A percentile compares a stretch with the other conserved stretches of the same genome.
phyloP scores from a whole-genome alignment of 768 basidiomycete genomes.

The Suillus americanus region DNA sequence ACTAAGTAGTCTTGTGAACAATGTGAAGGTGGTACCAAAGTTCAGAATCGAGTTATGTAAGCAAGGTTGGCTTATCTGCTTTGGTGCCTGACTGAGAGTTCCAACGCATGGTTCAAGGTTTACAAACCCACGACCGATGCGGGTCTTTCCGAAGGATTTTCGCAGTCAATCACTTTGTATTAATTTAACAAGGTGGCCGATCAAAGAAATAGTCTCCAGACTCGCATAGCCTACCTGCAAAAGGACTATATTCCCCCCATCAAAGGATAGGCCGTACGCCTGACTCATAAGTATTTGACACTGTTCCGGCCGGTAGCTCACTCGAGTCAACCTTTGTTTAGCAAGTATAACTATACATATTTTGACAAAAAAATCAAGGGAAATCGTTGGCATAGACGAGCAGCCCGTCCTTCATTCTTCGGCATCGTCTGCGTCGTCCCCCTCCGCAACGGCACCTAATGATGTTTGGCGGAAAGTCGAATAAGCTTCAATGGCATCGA shows the following conservation, averaged over 20 bases:
- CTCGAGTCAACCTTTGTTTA: no score
- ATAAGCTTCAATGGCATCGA: constrained; percentile 29
- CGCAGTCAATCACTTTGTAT: neutral
- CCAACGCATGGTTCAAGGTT: neutral
- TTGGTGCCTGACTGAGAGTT: neutral
- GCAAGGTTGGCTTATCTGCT: neutral
- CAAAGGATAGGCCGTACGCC: neutral
- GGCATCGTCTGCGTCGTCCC: constrained; percentile 26
- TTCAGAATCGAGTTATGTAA: constrained; percentile 6
- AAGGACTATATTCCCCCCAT: neutral
- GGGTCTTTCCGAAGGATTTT: constrained; percentile 3
- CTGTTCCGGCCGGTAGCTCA: neutral
- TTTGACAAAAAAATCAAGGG: neutral
- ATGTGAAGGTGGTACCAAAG: neutral
- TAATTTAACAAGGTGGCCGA: neutral
- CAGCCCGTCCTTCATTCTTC: constrained; percentile 20
- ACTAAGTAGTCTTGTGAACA: neutral
- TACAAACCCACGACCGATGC: neutral
- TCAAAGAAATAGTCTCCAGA: neutral
- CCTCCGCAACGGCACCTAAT: constrained; percentile 30
- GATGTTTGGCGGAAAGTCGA: constrained; percentile 20
- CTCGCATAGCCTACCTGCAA: neutral
- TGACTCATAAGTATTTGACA: neutral
- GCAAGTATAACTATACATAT: constrained; percentile 1
- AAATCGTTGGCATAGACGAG: neutral